Percentiles rank a stretch among this genome's conserved stretches.
phyloP scores from a whole-genome alignment of 371 early-diverging fungal species.

The Mortierella polycephala region DNA sequence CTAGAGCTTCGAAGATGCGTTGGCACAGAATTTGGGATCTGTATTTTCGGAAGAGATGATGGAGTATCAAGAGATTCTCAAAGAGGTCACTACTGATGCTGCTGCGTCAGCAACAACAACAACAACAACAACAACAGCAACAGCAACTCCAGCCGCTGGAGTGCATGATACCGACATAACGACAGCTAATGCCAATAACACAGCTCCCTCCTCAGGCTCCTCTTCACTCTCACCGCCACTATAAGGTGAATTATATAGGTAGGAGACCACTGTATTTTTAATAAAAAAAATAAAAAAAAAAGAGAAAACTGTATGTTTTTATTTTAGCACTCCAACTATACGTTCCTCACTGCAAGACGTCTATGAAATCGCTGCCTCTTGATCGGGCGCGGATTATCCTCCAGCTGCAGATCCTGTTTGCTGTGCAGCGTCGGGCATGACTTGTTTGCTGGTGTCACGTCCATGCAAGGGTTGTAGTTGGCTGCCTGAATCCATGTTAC shows the following conservation, averaged over 20 bases:
- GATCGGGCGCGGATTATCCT: slow-evolving; percentile 4
- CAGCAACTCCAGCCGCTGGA: slow-evolving; percentile 57
- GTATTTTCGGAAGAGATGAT: slow-evolving; percentile 41
- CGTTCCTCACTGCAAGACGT: not conserved
- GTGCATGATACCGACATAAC: not conserved
- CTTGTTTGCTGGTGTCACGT: not conserved
- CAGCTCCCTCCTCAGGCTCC: slow-evolving; percentile 5
- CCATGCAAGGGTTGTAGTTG: slow-evolving; percentile 31
- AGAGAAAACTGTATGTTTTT: no score
- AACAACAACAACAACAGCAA: slow-evolving; percentile 32
- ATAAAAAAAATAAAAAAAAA: not conserved
- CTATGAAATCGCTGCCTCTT: slow-evolving; percentile 6
- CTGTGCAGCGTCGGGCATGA: not conserved
- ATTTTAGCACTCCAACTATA: not conserved
- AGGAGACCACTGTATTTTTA: no score
- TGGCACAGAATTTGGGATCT: slow-evolving; percentile 38
- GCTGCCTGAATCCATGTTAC: slow-evolving; percentile 41
- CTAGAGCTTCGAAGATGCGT: slow-evolving; percentile 43
- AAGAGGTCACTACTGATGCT: not conserved
- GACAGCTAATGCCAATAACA: not conserved
- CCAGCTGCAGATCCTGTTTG: slow-evolving; percentile 4
- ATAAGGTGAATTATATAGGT: not conserved
- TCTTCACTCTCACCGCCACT: slow-evolving; percentile 4
- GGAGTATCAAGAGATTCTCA: slow-evolving; percentile 22
- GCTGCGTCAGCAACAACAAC: not conserved